phyloP scores from a whole-genome alignment of 805 yeast genomes.

The Metschnikowia vanudenii region DNA sequence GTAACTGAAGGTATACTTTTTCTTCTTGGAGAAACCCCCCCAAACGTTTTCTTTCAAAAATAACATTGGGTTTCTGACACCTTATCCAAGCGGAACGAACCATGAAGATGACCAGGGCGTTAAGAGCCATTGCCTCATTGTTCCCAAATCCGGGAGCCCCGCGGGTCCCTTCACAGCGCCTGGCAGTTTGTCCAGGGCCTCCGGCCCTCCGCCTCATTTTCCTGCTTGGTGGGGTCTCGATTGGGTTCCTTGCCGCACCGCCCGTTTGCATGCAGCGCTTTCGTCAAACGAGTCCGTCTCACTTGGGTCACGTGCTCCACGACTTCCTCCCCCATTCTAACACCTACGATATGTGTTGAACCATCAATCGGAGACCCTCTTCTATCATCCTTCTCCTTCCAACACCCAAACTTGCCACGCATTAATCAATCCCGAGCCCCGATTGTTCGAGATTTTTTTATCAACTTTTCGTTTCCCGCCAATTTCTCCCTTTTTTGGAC shows the following conservation, averaged over 20 bases:
- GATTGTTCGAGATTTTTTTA: background rate
- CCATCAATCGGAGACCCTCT: background rate
- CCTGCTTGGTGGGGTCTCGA: background rate
- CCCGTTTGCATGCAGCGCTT: conserved; percentile 1
- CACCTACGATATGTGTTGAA: conserved; percentile 7
- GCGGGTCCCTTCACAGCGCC: background rate
- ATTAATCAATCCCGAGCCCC: background rate
- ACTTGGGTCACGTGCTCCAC: conserved; percentile 7
- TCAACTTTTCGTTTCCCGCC: conserved; percentile 1
- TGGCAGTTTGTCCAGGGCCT: background rate
- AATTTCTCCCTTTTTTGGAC: background rate
- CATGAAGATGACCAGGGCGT: too few relatives aligned
- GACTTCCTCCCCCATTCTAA: conserved; percentile 5
- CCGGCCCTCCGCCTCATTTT: conserved; percentile 1
- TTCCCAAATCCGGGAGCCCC: too few relatives aligned
- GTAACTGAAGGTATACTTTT: too few relatives aligned
- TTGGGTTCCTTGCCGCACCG: conserved; percentile 1
- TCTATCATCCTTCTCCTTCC: conserved; percentile 1
- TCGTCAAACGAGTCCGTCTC: background rate
- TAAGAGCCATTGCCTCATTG: too few relatives aligned
- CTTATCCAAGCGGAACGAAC: too few relatives aligned
- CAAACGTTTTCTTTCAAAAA: too few relatives aligned
- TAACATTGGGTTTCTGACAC: too few relatives aligned
- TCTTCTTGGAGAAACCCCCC: too few relatives aligned
- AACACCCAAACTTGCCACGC: background rate